A percentile compares a stretch with the other conserved stretches of the same genome.
Conservation (phyloP, 2,329 filamentous ascomycete genomes). For the Cladobotryum mycophilum region DNA sequence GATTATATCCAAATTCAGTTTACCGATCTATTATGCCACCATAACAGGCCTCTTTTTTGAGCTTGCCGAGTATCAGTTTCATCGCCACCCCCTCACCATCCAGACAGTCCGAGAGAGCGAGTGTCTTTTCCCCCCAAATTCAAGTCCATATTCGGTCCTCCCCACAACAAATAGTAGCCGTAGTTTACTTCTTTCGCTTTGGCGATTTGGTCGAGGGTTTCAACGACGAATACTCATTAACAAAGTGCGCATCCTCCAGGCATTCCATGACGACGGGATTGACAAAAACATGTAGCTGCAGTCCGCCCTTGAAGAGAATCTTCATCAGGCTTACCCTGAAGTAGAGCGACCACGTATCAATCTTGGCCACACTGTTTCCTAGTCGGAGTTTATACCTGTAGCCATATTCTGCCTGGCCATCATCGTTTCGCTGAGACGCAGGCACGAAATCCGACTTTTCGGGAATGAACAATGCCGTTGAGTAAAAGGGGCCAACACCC, state of each 20-base stretch:
- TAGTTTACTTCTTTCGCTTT: constrained; percentile 18
- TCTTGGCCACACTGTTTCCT: constrained; percentile 37
- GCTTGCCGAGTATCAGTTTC: too few relatives aligned
- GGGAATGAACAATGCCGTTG: constrained; percentile 37
- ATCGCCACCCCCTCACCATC: too few relatives aligned
- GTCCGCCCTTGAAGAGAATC: constrained; percentile 40
- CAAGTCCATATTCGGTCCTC: neutral
- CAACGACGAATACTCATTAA: constrained; percentile 14
- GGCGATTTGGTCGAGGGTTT: constrained; percentile 11
- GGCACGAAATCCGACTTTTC: constrained; percentile 38
- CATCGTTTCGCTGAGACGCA: constrained; percentile 33
- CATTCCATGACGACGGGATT: constrained; percentile 34
- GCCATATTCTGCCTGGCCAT: constrained; percentile 43
- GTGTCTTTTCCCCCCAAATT: neutral
- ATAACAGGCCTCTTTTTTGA: too few relatives aligned
- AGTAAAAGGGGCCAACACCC: constrained; percentile 49
- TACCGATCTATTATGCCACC: too few relatives aligned
- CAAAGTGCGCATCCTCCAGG: constrained; percentile 31
- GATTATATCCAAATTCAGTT: too few relatives aligned
- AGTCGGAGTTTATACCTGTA: constrained; percentile 47
- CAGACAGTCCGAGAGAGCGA: too few relatives aligned
- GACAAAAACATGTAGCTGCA: constrained; percentile 31
- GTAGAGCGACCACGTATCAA: constrained; percentile 47
- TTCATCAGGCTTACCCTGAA: constrained; percentile 44
- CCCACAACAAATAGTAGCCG: neutral